Conservation (phyloP, 2,329 filamentous ascomycete species). For the Escovopsis sp. region DNA sequence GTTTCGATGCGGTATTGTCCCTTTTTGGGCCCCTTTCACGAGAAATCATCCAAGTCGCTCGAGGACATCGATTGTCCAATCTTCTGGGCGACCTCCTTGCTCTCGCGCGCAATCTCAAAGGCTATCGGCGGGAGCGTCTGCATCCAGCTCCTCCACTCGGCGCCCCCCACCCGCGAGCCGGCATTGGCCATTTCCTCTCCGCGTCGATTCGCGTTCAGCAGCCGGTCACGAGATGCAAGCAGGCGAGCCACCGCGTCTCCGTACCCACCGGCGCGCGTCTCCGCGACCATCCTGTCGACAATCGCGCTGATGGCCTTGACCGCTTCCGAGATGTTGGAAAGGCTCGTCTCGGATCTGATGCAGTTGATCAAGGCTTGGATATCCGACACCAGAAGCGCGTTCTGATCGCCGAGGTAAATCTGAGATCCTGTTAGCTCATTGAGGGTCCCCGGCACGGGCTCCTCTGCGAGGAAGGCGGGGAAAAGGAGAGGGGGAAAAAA, state of each 20-base stretch:
- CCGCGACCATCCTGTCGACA: slow-evolving; percentile 53
- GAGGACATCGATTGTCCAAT: slow-evolving; percentile 22
- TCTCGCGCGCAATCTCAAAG: slow-evolving; percentile 74
- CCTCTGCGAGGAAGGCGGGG: no score
- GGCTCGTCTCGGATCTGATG: slow-evolving; percentile 49
- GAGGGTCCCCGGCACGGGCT: no score
- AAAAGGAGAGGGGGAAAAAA: neutral
- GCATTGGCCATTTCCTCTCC: slow-evolving; percentile 43
- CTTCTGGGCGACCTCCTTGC: slow-evolving; percentile 51
- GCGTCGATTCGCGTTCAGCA: slow-evolving; percentile 48
- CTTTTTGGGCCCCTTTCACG: slow-evolving; percentile 12
- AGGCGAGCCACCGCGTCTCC: slow-evolving; percentile 41
- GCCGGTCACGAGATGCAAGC: slow-evolving; percentile 46
- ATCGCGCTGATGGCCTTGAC: slow-evolving; percentile 56
- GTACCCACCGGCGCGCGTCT: slow-evolving; percentile 44
- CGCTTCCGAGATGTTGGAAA: slow-evolving; percentile 52
- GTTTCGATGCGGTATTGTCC: no score
- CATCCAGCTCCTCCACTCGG: slow-evolving; percentile 48
- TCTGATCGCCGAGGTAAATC: slow-evolving; percentile 74
- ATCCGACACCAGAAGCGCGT: slow-evolving; percentile 60
- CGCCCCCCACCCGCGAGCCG: slow-evolving; percentile 31
- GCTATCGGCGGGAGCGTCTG: slow-evolving; percentile 66
- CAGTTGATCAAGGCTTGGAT: slow-evolving; percentile 69
- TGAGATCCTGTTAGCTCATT: slow-evolving; percentile 14
- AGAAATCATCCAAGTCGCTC: slow-evolving; percentile 30